phyloP scores from a whole-genome alignment of 1,139 yeast species.

The Saccharomycopsis phalli region DNA sequence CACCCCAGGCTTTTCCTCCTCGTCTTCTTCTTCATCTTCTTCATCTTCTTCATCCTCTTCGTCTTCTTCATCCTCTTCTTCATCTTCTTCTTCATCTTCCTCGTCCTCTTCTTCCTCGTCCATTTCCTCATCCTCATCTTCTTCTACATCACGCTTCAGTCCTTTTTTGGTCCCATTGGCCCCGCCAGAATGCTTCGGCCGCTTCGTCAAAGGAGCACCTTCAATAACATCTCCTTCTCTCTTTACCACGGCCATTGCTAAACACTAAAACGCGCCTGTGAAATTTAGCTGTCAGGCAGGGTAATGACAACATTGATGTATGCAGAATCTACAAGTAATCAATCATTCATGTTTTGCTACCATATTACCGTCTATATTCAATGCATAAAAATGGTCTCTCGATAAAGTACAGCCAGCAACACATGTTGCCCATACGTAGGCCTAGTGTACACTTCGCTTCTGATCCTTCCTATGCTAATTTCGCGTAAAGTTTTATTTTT shows the following conservation, averaged over 20 bases:
- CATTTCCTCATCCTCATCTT: conserved; percentile 24
- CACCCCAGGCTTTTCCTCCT: conserved; percentile 25
- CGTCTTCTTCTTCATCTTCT: conserved; percentile 31
- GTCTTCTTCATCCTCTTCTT: conserved; percentile 26
- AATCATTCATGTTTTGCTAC: no score
- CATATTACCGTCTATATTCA: no score
- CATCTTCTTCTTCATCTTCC: conserved; percentile 30
- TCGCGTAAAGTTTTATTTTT: conserved; percentile 18
- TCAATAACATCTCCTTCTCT: conserved; percentile 49
- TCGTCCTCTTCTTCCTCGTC: conserved; percentile 28
- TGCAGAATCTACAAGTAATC: no score
- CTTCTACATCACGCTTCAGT: conserved; percentile 31
- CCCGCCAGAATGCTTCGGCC: conserved; percentile 22
- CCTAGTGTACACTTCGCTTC: no score
- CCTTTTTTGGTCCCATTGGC: conserved; percentile 27
- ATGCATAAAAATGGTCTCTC: no score
- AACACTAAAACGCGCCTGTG: no score
- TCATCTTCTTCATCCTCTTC: conserved; percentile 26
- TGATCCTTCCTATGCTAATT: no score
- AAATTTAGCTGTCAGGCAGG: no score
- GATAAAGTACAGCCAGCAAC: no score
- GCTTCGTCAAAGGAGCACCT: conserved; percentile 32
- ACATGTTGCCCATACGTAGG: no score
- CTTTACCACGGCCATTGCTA: conserved; percentile 48
- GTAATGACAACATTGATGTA: no score